These are phyloP conservation scores for Russula olivacea DNA, from an alignment of 768 basidiomycete species.

Conservation along the genomic window DNA sequence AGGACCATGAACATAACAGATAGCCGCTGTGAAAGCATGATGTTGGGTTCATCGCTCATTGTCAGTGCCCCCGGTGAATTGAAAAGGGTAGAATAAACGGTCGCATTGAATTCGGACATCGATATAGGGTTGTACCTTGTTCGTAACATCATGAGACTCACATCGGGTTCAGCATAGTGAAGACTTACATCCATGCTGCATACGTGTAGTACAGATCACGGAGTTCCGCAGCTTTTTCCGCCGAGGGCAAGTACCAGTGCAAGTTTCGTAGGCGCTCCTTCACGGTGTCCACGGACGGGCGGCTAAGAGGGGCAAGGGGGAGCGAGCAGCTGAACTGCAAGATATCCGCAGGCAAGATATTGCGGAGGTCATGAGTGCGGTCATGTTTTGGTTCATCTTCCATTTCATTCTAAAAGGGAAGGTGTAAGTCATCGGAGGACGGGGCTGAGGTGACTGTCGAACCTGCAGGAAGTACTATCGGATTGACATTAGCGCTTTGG, in stretches of 20 bases:
- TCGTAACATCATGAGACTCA: conserved; percentile 17
- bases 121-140: conserved; percentile 59
- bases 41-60: conserved; percentile 32
- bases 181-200: conserved; percentile 63
- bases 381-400: conserved; percentile 52
- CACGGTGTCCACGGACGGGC: conserved; percentile 34
- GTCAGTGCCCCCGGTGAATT: conserved; percentile 43
- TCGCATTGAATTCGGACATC: conserved; percentile 48
- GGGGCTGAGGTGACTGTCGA: conserved; percentile 24
- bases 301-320: conserved; percentile 46
- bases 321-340: conserved; percentile 59
- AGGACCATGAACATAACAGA: conserved; percentile 58
- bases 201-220: conserved; percentile 55
- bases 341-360: conserved; percentile 55
- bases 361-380: conserved; percentile 45
- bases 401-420: conserved; percentile 50
- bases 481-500: conserved; percentile 18
- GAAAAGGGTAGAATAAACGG: conserved; percentile 48
- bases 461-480: conserved; percentile 71
- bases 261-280: conserved; percentile 50
- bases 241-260: conserved; percentile 63
- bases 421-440: conserved; percentile 16
- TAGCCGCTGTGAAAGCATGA: conserved; percentile 46
- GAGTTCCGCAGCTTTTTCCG: conserved; percentile 52
- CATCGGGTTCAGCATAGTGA: conserved; percentile 37